These are phyloP conservation scores for Globisporangium iwayamae DNA, from an alignment of 352 stramenopile species.

Conservation along the genomic window DNA sequence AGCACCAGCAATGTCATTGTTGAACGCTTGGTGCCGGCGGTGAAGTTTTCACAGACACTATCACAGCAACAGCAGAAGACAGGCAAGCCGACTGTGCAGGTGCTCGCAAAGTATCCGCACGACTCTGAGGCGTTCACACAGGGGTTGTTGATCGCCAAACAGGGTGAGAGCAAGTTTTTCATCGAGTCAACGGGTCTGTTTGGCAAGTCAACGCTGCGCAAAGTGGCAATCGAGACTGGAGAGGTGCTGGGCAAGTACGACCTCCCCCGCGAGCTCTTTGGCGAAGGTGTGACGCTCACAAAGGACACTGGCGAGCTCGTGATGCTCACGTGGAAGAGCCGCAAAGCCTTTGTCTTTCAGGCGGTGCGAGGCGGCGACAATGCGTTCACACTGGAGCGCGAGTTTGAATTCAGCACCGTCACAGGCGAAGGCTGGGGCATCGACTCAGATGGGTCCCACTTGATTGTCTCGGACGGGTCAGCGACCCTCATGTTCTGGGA, in stretches of 20 bases:
- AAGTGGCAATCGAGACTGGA: constrained; percentile 85
- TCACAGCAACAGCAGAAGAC: constrained; percentile 4
- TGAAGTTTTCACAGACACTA: constrained; percentile 17
- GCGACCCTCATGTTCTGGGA: constrained; percentile 92
- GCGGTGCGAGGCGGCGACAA: constrained; percentile 21
- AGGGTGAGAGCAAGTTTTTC: constrained; percentile 65
- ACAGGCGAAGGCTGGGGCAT: constrained; percentile 93
- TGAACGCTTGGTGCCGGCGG: constrained; percentile 10
- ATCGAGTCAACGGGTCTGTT: constrained; percentile 92
- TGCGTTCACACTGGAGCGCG: constrained; percentile 32
- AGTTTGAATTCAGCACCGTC: constrained; percentile 76
- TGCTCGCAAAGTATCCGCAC: constrained; percentile 75
- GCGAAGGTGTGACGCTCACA: constrained; percentile 87
- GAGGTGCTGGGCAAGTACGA: constrained; percentile 66
- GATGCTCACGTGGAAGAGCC: constrained; percentile 90
- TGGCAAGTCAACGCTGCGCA: constrained; percentile 82
- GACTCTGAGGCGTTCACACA: constrained; percentile 85
- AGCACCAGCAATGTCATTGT: neutral
- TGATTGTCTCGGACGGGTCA: constrained; percentile 89
- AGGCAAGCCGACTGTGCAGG: constrained; percentile 34
- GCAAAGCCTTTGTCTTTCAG: constrained; percentile 85
- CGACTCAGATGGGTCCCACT: constrained; percentile 62
- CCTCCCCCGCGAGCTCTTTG: constrained; percentile 73
- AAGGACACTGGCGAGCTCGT: constrained; percentile 61
- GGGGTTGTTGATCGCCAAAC: constrained; percentile 60